Base-by-base conservation (phyloP, 192 early-diverging fungal species). In the Coemansia sp. region DNA sequence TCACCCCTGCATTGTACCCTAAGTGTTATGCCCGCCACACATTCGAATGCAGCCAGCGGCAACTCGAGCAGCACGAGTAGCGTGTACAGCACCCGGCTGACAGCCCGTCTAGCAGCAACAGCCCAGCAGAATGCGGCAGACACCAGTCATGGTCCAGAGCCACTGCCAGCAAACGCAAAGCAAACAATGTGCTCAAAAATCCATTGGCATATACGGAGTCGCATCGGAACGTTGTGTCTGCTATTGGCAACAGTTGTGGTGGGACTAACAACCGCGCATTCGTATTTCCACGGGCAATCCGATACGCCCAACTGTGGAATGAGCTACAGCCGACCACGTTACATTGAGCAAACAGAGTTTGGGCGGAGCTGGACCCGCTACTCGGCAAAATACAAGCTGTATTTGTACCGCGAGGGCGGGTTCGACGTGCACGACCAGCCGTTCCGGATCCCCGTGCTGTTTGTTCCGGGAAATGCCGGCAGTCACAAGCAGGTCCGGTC, bases 391-490 rank as follows among this genome's bases (percentile, higher is more conserved):
- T 95, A 95, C 81, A 76, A 68, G 24, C 74, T 95, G 4, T 85
- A 90, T 63, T 62, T 92, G 54, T 95, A 93, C 64, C 69, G 90
- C 64, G 88, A 95, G 68, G 74, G 81, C 56, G 83, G 84, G 53
- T 65, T 69, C 34, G 80, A 67, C 28, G 82, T 36, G 1, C 47
- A 51, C 25, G 58, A 78, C 51, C 38, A 74, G 44, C 86, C 87
- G 21, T 82, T 70, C 17, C 88, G 92, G 36, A 83, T 93, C 23
- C 97, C 97, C 2, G 86, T 92, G 0, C 81, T 98, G 11, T 98
- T 98, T 80, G 87, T 98, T 36, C 96, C 93, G 3, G 96, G 96
- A 0, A 92, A 97, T 61, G 93, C 95, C 23, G 96, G 96, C 15
- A 94, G 90, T 63, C 90, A 90, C 61, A 91, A 90, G 65, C 96